These are phyloP conservation scores for Ceratobasidium theobromae DNA, from an alignment of 1,284 basidiomycete genomes.

Conservation along the genomic window DNA sequence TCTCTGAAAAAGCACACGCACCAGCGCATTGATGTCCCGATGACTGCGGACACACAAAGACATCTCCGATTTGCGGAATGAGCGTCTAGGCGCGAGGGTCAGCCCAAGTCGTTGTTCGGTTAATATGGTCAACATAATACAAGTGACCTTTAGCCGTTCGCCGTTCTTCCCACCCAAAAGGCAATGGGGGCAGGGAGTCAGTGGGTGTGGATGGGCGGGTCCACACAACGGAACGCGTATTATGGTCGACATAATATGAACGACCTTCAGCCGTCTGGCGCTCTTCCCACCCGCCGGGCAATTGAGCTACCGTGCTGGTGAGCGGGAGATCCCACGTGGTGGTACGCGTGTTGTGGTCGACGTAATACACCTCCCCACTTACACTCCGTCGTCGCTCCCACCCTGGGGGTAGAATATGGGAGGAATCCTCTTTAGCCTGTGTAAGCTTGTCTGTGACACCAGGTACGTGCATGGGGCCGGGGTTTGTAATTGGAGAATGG, in stretches of 20 bases:
- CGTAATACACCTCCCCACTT: slow-evolving; percentile 87
- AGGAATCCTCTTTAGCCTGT: slow-evolving; percentile 68
- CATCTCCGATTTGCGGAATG: too few relatives aligned
- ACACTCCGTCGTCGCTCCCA: slow-evolving; percentile 95
- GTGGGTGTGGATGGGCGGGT: slow-evolving; percentile 61
- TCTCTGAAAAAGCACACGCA: too few relatives aligned
- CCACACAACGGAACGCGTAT: too few relatives aligned
- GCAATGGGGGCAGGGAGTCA: slow-evolving; percentile 67
- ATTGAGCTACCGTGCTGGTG: too few relatives aligned
- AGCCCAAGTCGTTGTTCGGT: slow-evolving; percentile 96
- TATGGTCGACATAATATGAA: too few relatives aligned
- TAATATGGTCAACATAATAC: slow-evolving; percentile 97
- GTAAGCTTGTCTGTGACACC: slow-evolving; percentile 47
- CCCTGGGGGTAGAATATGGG: slow-evolving; percentile 78
- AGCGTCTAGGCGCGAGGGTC: slow-evolving; percentile 91
- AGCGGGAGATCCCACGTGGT: too few relatives aligned
- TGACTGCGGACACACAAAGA: too few relatives aligned
- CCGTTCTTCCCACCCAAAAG: slow-evolving; percentile 97
- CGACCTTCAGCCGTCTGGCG: too few relatives aligned
- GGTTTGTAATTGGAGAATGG: slow-evolving; percentile 70
- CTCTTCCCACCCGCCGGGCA: too few relatives aligned
- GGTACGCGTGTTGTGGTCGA: slow-evolving; percentile 88
- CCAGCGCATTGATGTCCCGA: too few relatives aligned
- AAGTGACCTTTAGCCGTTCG: slow-evolving; percentile 96
- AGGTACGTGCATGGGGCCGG: slow-evolving; percentile 57